These are phyloP conservation scores for Apiotrichum siamense DNA, from an alignment of 1,284 basidiomycete genomes.

Conservation along the genomic window DNA sequence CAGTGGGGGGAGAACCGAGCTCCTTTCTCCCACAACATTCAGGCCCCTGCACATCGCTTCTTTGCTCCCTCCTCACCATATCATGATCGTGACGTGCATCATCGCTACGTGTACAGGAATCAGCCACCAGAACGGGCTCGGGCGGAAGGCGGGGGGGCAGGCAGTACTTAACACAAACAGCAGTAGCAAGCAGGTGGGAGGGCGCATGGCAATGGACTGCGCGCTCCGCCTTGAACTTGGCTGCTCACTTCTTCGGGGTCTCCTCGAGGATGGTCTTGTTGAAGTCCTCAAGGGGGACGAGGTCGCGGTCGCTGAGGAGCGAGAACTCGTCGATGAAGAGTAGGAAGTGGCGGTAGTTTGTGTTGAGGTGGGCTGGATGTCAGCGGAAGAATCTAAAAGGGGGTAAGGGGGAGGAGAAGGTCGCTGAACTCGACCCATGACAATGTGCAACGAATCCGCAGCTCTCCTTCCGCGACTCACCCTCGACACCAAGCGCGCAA, in stretches of 20 bases:
- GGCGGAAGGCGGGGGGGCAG: too few relatives aligned
- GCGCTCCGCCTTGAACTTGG: too few relatives aligned
- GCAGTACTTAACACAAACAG: too few relatives aligned
- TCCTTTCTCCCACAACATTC: too few relatives aligned
- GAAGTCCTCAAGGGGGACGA: conserved; percentile 90
- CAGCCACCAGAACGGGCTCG: too few relatives aligned
- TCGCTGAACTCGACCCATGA: too few relatives aligned
- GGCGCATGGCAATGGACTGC: too few relatives aligned
- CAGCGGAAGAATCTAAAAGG: neutral
- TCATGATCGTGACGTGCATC: conserved; percentile 6
- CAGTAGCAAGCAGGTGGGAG: too few relatives aligned
- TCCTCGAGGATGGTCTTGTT: conserved; percentile 92
- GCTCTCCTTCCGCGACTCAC: conserved; percentile 49
- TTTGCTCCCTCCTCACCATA: too few relatives aligned
- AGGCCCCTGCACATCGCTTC: too few relatives aligned
- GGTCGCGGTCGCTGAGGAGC: conserved; percentile 93
- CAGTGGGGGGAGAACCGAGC: too few relatives aligned
- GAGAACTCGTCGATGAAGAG: conserved; percentile 97
- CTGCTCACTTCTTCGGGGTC: conserved; percentile 25
- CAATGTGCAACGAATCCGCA: too few relatives aligned
- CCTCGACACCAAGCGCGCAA: conserved; percentile 95
- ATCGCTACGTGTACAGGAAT: conserved; percentile 2
- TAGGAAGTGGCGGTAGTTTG: conserved; percentile 97
- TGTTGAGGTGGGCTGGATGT: conserved; percentile 85
- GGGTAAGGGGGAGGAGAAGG: neutral